Conservation (phyloP, 2,329 filamentous ascomycete species). For the Penicillium sp. region DNA sequence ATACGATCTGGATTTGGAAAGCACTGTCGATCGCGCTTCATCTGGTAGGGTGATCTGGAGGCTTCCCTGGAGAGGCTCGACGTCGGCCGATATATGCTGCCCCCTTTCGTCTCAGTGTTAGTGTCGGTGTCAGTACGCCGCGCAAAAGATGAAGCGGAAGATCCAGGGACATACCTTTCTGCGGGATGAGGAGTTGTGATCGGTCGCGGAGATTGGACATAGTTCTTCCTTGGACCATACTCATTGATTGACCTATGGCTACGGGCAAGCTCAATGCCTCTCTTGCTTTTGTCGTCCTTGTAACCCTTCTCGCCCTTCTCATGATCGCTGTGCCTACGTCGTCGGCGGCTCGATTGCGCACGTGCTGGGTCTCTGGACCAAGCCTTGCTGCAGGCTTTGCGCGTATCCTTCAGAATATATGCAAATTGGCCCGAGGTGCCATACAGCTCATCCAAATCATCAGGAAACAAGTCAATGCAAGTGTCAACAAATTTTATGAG, state of each 20-base stretch:
- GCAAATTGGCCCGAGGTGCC: conserved; percentile 19
- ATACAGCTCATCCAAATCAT: conserved; percentile 10
- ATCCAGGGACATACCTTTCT: neutral
- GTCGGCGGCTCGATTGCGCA: neutral
- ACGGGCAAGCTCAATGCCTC: neutral
- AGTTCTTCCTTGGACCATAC: neutral
- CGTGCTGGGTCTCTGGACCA: conserved; percentile 4
- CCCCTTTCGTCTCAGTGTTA: neutral
- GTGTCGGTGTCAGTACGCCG: neutral
- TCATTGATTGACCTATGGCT: neutral
- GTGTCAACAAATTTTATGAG: conserved; percentile 33
- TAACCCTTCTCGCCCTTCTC: neutral
- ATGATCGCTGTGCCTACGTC: neutral
- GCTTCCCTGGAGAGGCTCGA: neutral
- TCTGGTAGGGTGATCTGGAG: neutral
- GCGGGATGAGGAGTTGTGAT: neutral
- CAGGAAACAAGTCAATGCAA: conserved; percentile 23
- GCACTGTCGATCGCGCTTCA: neutral
- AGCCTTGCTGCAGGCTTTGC: conserved; percentile 18
- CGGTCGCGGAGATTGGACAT: neutral
- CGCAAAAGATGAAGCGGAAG: neutral
- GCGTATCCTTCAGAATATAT: conserved; percentile 21
- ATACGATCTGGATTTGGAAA: neutral
- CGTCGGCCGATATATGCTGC: neutral
- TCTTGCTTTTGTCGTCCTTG: neutral